phyloP scores from a whole-genome alignment of 768 basidiomycete species.

The Termitomyces sp. region DNA sequence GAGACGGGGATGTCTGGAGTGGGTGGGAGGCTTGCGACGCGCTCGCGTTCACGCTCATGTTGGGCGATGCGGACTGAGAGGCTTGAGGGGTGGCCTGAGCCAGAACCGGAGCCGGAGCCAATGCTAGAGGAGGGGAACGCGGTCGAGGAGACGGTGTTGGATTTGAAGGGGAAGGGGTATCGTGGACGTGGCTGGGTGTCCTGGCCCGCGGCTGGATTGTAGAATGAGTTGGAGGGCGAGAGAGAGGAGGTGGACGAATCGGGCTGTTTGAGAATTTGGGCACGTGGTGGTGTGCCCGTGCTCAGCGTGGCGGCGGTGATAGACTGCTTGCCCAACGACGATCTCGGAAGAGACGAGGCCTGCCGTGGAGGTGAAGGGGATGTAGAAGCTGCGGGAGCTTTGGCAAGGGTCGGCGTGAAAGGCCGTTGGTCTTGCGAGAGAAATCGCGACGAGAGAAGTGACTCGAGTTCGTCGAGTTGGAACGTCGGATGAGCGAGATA shows the following conservation, averaged over 20 bases:
- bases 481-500: constrained; percentile 68
- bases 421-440: constrained; percentile 60
- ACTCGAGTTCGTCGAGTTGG: constrained; percentile 72
- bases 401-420: constrained; percentile 68
- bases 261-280: constrained; percentile 10
- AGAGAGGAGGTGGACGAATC: constrained; percentile 13
- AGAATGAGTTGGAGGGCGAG: constrained; percentile 15
- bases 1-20: not conserved
- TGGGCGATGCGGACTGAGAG: constrained; percentile 3
- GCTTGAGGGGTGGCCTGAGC: constrained; percentile 4
- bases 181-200: constrained; percentile 4
- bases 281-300: constrained; percentile 1
- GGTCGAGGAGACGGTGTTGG: constrained; percentile 18
- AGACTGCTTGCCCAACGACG: constrained; percentile 1
- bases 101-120: constrained; percentile 4
- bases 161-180: constrained; percentile 23
- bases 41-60: constrained; percentile 6
- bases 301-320: constrained; percentile 4
- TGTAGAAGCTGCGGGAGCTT: constrained; percentile 37
- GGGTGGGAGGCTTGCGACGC: constrained; percentile 6
- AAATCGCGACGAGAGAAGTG: constrained; percentile 67
- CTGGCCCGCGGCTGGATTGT: constrained; percentile 4
- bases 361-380: constrained; percentile 24
- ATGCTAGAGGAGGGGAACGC: constrained; percentile 8
- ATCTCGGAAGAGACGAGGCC: constrained; percentile 8